Percentiles rank a stretch among this genome's conserved stretches.
Conservation (phyloP, 2,329 filamentous ascomycete genomes). For the Trichoderma sp. region DNA sequence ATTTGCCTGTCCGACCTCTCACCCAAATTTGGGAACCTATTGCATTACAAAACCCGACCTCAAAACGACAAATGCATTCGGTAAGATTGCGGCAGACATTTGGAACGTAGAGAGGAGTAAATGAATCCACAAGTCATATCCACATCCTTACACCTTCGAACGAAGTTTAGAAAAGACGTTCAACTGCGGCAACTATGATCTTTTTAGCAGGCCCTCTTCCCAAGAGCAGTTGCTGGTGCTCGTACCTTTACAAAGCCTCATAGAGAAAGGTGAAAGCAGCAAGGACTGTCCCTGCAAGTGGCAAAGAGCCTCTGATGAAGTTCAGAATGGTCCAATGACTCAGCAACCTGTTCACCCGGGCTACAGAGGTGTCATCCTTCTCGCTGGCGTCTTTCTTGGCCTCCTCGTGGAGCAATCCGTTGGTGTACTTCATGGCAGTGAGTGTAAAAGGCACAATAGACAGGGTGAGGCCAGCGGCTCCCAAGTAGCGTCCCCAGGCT, state of each 20-base stretch:
- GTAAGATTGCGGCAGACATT: not conserved
- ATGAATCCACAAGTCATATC: not conserved
- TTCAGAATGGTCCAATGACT: constrained; percentile 35
- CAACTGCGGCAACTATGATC: not conserved
- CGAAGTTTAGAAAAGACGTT: not conserved
- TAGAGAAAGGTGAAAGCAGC: constrained; percentile 31
- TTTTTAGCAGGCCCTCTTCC: not conserved
- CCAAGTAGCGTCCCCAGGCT: constrained; percentile 40
- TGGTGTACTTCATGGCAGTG: constrained; percentile 42
- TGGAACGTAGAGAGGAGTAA: not conserved
- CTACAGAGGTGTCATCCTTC: constrained; percentile 25
- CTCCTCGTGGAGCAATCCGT: constrained; percentile 36
- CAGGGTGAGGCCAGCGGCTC: constrained; percentile 38
- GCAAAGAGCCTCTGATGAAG: constrained; percentile 36
- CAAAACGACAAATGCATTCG: not conserved
- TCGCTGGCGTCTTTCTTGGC: constrained; percentile 31
- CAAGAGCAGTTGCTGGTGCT: not conserved
- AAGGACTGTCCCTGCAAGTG: constrained; percentile 35
- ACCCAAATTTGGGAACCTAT: not conserved
- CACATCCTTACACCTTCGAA: not conserved
- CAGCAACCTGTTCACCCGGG: constrained; percentile 29
- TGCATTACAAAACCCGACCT: not conserved
- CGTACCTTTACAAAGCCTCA: not conserved
- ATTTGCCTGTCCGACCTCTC: not conserved
- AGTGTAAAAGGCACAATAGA: constrained; percentile 45